Evolutionary conservation across 495 filamentous ascomycete genomes (phyloP).

Genomic region (Penicillium odoratum): DNA sequence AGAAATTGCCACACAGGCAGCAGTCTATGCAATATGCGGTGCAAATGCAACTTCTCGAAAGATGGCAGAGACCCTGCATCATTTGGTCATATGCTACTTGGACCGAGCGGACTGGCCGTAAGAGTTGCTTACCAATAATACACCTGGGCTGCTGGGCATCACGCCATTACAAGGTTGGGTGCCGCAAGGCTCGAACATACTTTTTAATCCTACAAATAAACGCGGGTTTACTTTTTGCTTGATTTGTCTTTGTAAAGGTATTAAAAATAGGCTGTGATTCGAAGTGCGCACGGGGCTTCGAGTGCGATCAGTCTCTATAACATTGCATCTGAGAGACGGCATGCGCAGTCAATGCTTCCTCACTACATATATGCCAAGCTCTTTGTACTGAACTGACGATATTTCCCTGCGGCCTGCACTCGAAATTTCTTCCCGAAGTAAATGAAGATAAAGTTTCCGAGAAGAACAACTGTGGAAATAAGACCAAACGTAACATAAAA

Average conservation of each 20-base stretch:
- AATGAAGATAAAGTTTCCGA: constrained; percentile 24
- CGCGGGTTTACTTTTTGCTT: not conserved
- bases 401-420: constrained; percentile 8
- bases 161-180: not conserved
- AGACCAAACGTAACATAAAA: constrained; percentile 26
- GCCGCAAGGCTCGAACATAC: not conserved
- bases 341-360: not conserved
- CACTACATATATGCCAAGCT: not conserved
- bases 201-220: not conserved
- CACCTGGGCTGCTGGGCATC: not conserved
- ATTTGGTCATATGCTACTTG: not conserved
- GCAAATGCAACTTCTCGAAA: not conserved
- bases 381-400: constrained; percentile 19
- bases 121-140: not conserved
- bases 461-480: constrained; percentile 15
- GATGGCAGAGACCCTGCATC: not conserved
- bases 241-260: not conserved
- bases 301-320: not conserved
- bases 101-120: too few relatives aligned
- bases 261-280: not conserved
- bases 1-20: not conserved
- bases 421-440: constrained; percentile 23
- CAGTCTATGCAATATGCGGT: not conserved
- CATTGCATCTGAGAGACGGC: not conserved
- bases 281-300: not conserved